Conservation (phyloP, 345 rosid species). For the Sonneratia caseolaris region DNA sequence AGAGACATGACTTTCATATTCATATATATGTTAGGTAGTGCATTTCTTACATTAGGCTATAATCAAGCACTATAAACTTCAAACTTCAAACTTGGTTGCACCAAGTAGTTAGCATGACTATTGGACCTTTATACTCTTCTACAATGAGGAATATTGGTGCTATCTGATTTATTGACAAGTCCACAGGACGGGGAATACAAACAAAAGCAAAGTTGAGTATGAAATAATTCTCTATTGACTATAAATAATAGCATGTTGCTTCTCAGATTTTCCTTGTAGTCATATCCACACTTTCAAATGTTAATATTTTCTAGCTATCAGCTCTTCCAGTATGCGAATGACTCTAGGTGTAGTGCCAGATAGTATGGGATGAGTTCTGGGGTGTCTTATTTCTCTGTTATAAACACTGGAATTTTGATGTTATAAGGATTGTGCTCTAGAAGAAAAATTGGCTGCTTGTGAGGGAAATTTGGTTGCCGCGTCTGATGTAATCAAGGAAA, state of each 20-base stretch:
- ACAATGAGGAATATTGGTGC: not conserved
- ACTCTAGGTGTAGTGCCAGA: not conserved
- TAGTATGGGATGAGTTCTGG: not conserved
- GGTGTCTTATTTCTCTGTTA: not conserved
- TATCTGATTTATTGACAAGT: not conserved
- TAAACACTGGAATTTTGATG: constrained; percentile 38
- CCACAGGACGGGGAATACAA: not conserved
- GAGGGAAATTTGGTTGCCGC: constrained; percentile 36
- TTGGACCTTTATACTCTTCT: not conserved
- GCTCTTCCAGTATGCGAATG: not conserved
- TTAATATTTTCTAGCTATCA: not conserved
- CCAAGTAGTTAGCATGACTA: not conserved
- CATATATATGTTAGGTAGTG: not conserved
- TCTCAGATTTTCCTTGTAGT: not conserved
- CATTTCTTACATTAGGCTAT: not conserved
- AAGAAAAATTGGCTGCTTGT: constrained; percentile 28
- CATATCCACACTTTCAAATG: not conserved
- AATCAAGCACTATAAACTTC: not conserved
- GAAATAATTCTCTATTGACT: not conserved
- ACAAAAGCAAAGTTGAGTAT: not conserved
- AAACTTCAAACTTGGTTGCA: not conserved
- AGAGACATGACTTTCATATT: not conserved
- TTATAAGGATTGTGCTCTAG: constrained; percentile 48
- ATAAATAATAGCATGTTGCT: not conserved
- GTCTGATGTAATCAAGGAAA: constrained; percentile 39